Base-by-base conservation (phyloP, 1,284 basidiomycete species). In the Veloboletus limbatus region DNA sequence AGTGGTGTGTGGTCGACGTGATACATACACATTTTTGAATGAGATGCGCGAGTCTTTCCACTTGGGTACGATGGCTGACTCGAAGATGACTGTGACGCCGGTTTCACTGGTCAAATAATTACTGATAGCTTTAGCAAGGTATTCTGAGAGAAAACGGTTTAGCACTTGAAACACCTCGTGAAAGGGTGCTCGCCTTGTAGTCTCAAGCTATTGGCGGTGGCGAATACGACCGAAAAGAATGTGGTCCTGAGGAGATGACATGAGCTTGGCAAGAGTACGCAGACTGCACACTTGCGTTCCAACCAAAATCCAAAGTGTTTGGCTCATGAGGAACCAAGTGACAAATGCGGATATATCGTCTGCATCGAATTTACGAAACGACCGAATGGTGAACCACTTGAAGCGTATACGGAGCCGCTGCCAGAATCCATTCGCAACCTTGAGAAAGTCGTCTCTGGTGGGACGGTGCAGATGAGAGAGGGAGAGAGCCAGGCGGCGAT, bases 261-360 rank as follows among this genome's bases (percentile, higher is more conserved):
- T 65, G 35, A 65, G 45, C 16, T 22, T 26, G 41, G 33, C 11
- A 45, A 25, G 27, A n/a, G 22, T n/a, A 27, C 11, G 44, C 14
- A 40, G 38, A 25, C 10, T 0, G 16, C 41, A 8, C 4, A 20
- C 90, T 72, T 64, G 92, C 88, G 97, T 99, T 68, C 93, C 94
- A 42, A 98, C 76, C 45, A 97, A 73, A 55, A 98, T 87, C 89
- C 94, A 97, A 16, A 93, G 69, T 4, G 90, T 92, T 60, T 98
- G 93, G 51, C 94, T 95, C 69, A 98, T 86, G 36, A 97, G 70
- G 58, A 97, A 90, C 82, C 94, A 93, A 38, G 92, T 96, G 36
- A 97, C 72, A 69, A 99, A 98, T 1, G 95, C 96, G 43, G 92
- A 96, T 48, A 97, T 88, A 66, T 99, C 97, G 65, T 99, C 97